A percentile compares a stretch with the other conserved stretches of the same genome.
Conservation (phyloP, 177 flowering plant genomes). For the Vitis hybrid region DNA sequence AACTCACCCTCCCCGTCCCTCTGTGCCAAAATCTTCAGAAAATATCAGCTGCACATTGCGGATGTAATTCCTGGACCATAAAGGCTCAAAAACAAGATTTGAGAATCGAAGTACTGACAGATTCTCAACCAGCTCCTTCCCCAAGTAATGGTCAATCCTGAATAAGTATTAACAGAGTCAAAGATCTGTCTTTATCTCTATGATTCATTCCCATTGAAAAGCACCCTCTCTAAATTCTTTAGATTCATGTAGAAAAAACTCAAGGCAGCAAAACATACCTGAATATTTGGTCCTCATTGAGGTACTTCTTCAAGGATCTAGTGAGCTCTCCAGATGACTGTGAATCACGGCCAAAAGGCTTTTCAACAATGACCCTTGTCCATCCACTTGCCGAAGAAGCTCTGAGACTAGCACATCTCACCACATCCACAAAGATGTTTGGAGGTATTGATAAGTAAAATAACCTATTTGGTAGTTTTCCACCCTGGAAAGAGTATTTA, state of each 20-base stretch:
- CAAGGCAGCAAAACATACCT: conserved; percentile 35
- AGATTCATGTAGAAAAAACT: too few relatives aligned
- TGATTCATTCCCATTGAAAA: not conserved
- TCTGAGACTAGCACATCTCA: conserved; percentile 57
- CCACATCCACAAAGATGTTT: conserved; percentile 76
- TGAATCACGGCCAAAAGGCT: conserved; percentile 86
- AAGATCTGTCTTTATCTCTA: not conserved
- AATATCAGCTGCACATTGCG: conserved; percentile 82
- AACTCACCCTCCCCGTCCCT: conserved; percentile 80
- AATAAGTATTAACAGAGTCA: not conserved
- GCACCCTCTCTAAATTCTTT: not conserved
- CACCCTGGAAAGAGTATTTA: conserved; percentile 38
- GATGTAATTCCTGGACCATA: conserved; percentile 79
- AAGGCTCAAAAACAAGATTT: conserved; percentile 84
- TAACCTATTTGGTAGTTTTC: conserved; percentile 57
- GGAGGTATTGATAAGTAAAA: conserved; percentile 82
- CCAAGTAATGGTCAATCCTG: conserved; percentile 90
- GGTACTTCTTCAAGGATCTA: conserved; percentile 58
- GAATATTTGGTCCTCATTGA: conserved; percentile 79
- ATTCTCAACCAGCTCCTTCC: conserved; percentile 82
- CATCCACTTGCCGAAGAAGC: conserved; percentile 77
- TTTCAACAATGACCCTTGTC: conserved; percentile 86
- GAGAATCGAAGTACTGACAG: conserved; percentile 86
- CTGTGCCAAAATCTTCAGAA: conserved; percentile 86
- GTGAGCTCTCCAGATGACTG: conserved; percentile 70